Conservation (phyloP, 139 green algal species). For the Pseudopediastrum boryanum region DNA sequence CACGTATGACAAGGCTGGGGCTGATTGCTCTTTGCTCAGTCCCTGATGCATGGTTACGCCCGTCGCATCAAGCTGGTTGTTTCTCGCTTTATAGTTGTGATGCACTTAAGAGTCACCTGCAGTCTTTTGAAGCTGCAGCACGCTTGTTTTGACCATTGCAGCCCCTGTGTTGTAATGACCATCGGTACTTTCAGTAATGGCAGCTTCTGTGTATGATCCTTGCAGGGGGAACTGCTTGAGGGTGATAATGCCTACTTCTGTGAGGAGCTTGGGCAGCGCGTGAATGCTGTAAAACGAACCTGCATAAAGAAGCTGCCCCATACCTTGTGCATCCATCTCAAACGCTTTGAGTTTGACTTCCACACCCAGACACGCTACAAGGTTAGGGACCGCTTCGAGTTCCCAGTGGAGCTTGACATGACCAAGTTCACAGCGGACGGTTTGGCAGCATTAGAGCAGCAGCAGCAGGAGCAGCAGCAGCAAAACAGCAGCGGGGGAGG, state of each 20-base stretch:
- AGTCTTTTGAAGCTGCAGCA: too few species aligned
- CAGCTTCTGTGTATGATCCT: too few species aligned
- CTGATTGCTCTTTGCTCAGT: too few species aligned
- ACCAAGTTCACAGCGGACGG: conserved; percentile 83
- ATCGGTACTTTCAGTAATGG: too few species aligned
- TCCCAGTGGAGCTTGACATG: conserved; percentile 87
- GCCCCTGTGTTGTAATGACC: too few species aligned
- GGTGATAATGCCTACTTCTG: conserved; percentile 93
- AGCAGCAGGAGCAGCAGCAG: conserved; percentile 20
- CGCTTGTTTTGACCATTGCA: too few species aligned
- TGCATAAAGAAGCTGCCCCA: conserved; percentile 76
- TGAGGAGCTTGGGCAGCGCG: conserved; percentile 76
- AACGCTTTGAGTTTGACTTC: conserved; percentile 90
- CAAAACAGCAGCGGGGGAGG: conserved; percentile 5
- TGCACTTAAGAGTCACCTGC: too few species aligned
- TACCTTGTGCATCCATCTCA: conserved; percentile 84
- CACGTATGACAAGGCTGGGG: too few species aligned
- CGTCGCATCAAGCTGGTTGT: too few species aligned
- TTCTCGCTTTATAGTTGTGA: too few species aligned
- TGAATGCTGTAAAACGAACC: conserved; percentile 80
- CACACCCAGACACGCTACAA: conserved; percentile 80
- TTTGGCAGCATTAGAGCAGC: conserved; percentile 50
- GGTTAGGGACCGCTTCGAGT: conserved; percentile 86
- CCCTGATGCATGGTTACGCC: too few species aligned
- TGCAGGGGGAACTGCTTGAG: conserved; percentile 87